phyloP scores from a whole-genome alignment of 129 eudicot genomes.

The Saposhnikovia divaricata region DNA sequence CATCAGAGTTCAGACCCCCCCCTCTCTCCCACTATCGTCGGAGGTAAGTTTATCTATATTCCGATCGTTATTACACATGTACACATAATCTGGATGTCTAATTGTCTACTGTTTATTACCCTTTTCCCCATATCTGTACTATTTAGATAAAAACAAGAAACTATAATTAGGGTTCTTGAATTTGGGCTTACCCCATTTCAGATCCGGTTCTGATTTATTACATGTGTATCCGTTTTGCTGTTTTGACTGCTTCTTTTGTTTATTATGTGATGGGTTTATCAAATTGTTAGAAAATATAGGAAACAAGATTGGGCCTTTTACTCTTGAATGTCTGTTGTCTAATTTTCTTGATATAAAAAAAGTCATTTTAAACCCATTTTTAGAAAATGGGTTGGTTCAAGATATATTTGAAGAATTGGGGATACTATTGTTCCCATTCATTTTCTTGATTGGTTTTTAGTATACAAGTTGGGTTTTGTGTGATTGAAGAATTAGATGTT shows the following conservation, averaged over 20 bases:
- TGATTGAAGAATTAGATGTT: background rate
- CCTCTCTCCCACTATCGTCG: background rate
- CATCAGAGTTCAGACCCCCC: constrained; percentile 3
- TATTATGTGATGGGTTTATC: background rate
- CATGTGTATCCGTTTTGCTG: background rate
- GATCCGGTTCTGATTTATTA: background rate
- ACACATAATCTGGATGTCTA: background rate
- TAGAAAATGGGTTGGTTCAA: background rate
- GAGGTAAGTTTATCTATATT: constrained; percentile 8
- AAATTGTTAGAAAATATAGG: background rate
- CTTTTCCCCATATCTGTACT: background rate
- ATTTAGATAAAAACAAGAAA: background rate
- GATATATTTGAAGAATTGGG: background rate
- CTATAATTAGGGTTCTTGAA: constrained; percentile 16
- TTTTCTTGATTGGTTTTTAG: background rate
- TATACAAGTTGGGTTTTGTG: background rate
- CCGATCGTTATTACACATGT: background rate
- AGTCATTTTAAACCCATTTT: background rate
- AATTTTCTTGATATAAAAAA: background rate
- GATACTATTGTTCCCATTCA: background rate
- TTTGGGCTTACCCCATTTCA: too few species aligned
- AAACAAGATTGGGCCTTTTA: background rate
- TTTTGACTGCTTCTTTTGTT: background rate
- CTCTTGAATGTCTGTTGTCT: background rate
- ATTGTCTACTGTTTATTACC: too few species aligned